phyloP scores from a whole-genome alignment of 176 grass and related monocot species.

The Hordeum marinum region DNA sequence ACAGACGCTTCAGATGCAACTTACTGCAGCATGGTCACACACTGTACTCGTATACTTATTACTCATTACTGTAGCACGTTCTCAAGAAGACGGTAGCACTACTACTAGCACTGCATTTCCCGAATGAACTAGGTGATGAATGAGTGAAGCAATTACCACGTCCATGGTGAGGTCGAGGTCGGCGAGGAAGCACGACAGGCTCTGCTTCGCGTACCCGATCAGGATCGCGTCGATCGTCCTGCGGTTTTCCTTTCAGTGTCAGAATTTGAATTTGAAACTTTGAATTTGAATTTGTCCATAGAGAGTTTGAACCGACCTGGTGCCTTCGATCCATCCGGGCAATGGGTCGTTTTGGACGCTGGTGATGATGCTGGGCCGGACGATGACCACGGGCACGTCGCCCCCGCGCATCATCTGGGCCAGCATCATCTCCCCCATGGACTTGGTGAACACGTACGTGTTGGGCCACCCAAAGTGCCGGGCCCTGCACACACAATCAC shows the following conservation, averaged over 20 bases:
- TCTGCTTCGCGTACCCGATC: conserved; percentile 67
- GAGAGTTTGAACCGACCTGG: not conserved
- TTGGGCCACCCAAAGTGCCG: conserved; percentile 82
- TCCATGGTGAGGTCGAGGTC: conserved; percentile 74
- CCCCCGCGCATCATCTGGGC: conserved; percentile 15
- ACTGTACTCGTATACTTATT: not conserved
- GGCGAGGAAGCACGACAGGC: conserved; percentile 69
- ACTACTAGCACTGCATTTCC: not conserved
- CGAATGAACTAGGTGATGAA: too few relatives aligned
- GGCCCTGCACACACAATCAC: conserved; percentile 28
- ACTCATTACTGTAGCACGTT: not conserved
- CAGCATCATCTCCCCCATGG: conserved; percentile 80
- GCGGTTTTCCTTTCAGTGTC: not conserved
- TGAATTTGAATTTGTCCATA: not conserved
- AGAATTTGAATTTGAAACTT: not conserved
- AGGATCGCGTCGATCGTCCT: conserved; percentile 74
- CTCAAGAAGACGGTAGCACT: not conserved
- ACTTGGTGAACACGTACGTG: conserved; percentile 94
- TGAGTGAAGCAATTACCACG: conserved; percentile 30
- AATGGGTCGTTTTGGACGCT: conserved; percentile 64
- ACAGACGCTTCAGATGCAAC: not conserved
- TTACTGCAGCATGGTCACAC: not conserved
- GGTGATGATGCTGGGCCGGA: conserved; percentile 81
- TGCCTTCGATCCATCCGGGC: conserved; percentile 83
- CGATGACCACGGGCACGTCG: conserved; percentile 39